Evolutionary conservation across 805 yeast genomes (phyloP).

Genomic region (Yamadazyma sp.): DNA sequence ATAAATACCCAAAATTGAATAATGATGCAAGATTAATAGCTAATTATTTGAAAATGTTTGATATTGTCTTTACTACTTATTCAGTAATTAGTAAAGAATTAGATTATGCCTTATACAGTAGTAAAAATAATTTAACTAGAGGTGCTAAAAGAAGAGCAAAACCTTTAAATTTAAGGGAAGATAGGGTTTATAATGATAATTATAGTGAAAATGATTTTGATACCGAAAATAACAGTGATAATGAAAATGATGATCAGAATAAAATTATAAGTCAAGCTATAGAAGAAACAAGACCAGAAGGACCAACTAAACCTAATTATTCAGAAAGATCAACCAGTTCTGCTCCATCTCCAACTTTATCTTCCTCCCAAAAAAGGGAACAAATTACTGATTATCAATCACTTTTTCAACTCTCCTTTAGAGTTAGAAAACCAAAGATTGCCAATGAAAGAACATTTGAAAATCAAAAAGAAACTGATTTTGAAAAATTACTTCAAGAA

Average conservation of each 20-base stretch:
- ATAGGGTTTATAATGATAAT: background rate
- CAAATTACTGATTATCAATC: constrained; percentile 19
- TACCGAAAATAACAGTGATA: no score
- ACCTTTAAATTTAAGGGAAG: constrained; percentile 10
- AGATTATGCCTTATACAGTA: constrained; percentile 73
- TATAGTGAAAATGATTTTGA: background rate
- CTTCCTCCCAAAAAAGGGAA: background rate
- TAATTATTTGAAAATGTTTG: constrained; percentile 55
- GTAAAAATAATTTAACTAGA: constrained; percentile 49
- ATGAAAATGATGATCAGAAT: background rate
- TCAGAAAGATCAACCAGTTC: background rate
- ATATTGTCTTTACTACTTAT: constrained; percentile 81
- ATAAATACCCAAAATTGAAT: constrained; percentile 21
- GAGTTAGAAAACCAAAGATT: constrained; percentile 21
- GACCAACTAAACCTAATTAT: constrained; percentile 1
- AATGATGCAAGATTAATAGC: constrained; percentile 45
- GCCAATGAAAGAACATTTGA: constrained; percentile 23
- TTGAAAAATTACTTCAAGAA: constrained; percentile 30
- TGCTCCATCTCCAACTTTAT: no score
- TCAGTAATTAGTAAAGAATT: constrained; percentile 67
- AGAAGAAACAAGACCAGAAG: constrained; percentile 4
- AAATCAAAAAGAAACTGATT: constrained; percentile 25
- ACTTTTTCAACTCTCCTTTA: constrained; percentile 24
- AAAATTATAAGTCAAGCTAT: background rate
- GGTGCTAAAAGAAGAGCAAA: constrained; percentile 23